phyloP scores from a whole-genome alignment of 306 rosid genomes.

The Hylodesmum podocarpum region DNA sequence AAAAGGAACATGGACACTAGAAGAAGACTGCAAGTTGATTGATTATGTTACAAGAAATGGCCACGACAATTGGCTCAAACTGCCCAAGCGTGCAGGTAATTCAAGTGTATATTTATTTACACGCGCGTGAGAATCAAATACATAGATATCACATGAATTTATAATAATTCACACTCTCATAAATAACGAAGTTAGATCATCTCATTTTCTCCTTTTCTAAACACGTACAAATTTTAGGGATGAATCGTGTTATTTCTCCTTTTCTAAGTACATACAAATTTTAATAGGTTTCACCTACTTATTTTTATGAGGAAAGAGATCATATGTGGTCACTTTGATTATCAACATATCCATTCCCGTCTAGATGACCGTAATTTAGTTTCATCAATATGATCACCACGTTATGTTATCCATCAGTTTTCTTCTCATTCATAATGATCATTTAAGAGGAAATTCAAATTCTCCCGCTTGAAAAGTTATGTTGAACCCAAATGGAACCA shows the following conservation, averaged over 20 bases:
- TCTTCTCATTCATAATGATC: neutral
- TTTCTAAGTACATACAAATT: too few species aligned
- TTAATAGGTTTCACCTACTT: neutral
- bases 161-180: too few species aligned
- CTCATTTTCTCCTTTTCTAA: too few species aligned
- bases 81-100: slow-evolving; percentile 72
- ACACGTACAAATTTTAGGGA: too few species aligned
- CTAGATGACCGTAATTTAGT: neutral
- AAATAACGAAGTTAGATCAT: too few species aligned
- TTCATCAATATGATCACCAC: neutral
- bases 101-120: neutral
- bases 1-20: slow-evolving; percentile 72
- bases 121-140: too few species aligned
- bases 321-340: too few species aligned
- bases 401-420: neutral
- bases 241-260: too few species aligned
- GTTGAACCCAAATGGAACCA: neutral
- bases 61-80: slow-evolving; percentile 71
- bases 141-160: too few species aligned
- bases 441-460: neutral
- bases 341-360: neutral
- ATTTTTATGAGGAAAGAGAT: neutral
- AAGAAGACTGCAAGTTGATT: slow-evolving; percentile 62
- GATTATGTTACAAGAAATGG: slow-evolving; percentile 61
- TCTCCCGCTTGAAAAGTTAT: neutral